These are phyloP conservation scores for Syzygium aromaticum DNA, from an alignment of 345 rosid species.

Conservation along the genomic window DNA sequence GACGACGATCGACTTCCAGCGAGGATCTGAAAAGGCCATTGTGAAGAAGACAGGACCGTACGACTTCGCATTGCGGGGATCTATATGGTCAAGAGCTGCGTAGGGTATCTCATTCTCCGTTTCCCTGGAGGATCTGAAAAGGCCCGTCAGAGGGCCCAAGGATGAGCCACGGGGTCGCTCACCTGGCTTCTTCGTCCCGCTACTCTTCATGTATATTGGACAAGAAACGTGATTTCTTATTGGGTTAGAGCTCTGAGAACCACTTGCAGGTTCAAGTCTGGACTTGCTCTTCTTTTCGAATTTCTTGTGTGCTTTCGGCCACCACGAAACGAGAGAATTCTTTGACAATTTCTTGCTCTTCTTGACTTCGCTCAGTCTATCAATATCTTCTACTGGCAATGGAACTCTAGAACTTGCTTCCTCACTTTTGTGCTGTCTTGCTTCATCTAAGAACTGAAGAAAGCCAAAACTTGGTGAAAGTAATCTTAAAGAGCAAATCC, in stretches of 20 bases:
- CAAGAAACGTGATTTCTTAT: constrained; percentile 15
- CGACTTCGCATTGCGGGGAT: constrained; percentile 11
- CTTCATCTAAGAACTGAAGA: constrained; percentile 39
- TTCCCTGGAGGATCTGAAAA: background rate
- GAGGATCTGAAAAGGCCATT: too few relatives aligned
- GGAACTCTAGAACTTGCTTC: constrained; percentile 8
- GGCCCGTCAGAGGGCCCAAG: background rate
- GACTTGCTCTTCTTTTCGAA: constrained; percentile 19
- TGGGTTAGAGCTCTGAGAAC: constrained; percentile 8
- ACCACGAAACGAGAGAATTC: constrained; percentile 29
- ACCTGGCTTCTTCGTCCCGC: background rate
- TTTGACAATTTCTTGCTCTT: constrained; percentile 33
- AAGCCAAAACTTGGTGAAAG: background rate
- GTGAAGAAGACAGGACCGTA: constrained; percentile 42
- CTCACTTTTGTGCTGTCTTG: constrained; percentile 23
- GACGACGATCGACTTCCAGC: too few relatives aligned
- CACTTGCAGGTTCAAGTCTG: constrained; percentile 1
- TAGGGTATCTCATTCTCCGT: constrained; percentile 22
- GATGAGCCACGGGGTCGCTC: constrained; percentile 3
- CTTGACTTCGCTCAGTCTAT: constrained; percentile 6
- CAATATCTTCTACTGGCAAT: constrained; percentile 4
- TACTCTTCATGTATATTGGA: background rate
- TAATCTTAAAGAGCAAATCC: background rate
- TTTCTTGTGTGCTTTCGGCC: constrained; percentile 10
- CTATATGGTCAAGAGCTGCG: constrained; percentile 15